Base-by-base conservation (phyloP, 495 filamentous ascomycete genomes). In the Neurospora sp. region DNA sequence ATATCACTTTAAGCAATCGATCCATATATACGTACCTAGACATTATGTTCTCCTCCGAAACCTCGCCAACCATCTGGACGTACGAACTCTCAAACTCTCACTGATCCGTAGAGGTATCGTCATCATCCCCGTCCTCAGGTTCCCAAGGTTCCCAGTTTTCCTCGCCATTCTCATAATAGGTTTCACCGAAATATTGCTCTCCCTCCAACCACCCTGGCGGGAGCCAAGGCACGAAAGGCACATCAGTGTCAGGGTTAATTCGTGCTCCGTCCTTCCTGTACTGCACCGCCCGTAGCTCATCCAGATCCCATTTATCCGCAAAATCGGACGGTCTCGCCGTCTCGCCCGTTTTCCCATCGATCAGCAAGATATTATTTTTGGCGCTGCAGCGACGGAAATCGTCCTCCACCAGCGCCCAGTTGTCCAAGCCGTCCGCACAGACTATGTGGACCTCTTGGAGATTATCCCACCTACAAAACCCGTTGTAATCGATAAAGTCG, bases 401-500 rank as follows among this genome's bases (percentile, higher is more conserved):
- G 16, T 42, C 41, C 4, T 42, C 14, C 41, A 42, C 14, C 41
- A 7, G 18, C 3, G 16, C 41, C 41, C 12, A 42, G 4, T 18
- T 42, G 1, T 42, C 41, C 41, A 42, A 5, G 41, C 41, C 41
- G 14, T 42, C 14, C 10, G 12, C 16, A 18, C 41, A 42, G 14
- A 42, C 41, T 14, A 42, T 42, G 14, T 42, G 41, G 41, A 42
- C 16, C 41, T 42, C 41, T 42, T 18, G 3, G 41, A 42, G 41
- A 7, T 42, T 16, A 14, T 5, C 16, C 40, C 40, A 41, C 4
- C 2, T 12, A 0, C 11, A 12, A 10, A 41, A 4, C 2, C 41
- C 66, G 41, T 41, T 69, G 27, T 71, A 40, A 72, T 44, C 73
- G 66, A 74, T 74, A 27, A n/a, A 69, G 4, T 74, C 71, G 66